A percentile compares a stretch with the other conserved stretches of the same genome.
Conservation (phyloP, 148 eudicot genomes). For the Chenopodium berlandieri region DNA sequence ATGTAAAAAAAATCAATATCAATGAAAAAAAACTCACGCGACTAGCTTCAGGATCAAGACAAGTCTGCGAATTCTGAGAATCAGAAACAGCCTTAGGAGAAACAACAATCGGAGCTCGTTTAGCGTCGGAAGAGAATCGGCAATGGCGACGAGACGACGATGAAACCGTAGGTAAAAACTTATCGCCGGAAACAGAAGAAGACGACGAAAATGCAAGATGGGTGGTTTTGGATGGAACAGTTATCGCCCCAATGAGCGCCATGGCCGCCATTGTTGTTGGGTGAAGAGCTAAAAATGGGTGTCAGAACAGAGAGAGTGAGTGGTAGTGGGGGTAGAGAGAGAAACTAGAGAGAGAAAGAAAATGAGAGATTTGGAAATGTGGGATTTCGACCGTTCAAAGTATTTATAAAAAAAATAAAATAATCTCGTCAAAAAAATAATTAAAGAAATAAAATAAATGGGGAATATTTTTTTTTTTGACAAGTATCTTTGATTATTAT, state of each 20-base stretch:
- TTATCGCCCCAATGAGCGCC: conserved; percentile 47
- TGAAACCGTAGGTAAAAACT: conserved; percentile 31
- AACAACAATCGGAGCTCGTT: conserved; percentile 39
- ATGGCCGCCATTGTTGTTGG: conserved; percentile 28
- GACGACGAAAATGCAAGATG: conserved; percentile 51
- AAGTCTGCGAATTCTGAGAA: conserved; percentile 90
- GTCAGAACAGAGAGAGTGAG: neutral
- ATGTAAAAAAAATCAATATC: neutral
- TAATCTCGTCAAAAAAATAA: too few species aligned
- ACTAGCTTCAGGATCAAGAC: conserved; percentile 98
- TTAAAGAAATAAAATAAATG: too few species aligned
- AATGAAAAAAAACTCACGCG: conserved; percentile 37
- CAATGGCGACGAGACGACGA: conserved; percentile 16
- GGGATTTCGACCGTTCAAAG: neutral
- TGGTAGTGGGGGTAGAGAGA: neutral
- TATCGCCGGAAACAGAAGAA: conserved; percentile 40
- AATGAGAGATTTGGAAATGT: neutral
- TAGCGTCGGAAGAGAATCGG: neutral
- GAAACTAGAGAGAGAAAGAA: neutral
- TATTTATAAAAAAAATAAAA: too few species aligned
- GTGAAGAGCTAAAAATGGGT: neutral
- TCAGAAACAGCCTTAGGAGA: conserved; percentile 88
- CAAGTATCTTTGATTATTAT: neutral
- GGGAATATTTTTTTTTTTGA: too few species aligned
- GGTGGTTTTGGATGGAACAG: neutral